Conservation (phyloP, 257 asterid genomes). For the Vinca minor region DNA sequence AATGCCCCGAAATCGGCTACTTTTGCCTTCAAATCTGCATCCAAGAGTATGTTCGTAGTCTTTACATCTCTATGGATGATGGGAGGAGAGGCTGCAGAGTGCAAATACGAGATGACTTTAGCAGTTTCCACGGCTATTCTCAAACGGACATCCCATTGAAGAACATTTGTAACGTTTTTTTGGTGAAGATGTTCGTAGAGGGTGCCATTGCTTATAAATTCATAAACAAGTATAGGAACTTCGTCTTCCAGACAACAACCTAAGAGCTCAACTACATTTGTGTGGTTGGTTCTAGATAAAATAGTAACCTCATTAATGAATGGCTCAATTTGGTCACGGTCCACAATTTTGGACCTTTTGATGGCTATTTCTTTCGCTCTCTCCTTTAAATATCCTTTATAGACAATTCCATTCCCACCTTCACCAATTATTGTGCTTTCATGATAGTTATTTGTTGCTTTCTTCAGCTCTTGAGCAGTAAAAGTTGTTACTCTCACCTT, state of each 20-base stretch:
- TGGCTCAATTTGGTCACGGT: not conserved
- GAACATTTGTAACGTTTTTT: not conserved
- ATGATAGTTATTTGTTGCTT: not conserved
- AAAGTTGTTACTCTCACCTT: not conserved
- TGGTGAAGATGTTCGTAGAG: not conserved
- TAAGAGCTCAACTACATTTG: not conserved
- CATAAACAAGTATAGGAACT: not conserved
- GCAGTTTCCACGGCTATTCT: slow-evolving; percentile 19
- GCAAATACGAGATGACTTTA: slow-evolving; percentile 25
- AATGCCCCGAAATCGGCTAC: not conserved
- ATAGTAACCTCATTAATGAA: not conserved
- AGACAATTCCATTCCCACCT: slow-evolving; percentile 17
- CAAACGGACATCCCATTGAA: not conserved
- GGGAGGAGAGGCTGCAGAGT: slow-evolving; percentile 28
- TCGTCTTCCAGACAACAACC: not conserved
- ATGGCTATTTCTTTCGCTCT: not conserved
- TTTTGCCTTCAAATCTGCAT: not conserved
- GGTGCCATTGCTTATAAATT: not conserved
- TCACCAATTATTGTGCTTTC: slow-evolving; percentile 9
- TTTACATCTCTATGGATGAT: slow-evolving; percentile 39
- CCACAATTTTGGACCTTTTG: not conserved
- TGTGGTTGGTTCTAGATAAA: not conserved
- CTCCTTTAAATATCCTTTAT: slow-evolving; percentile 12
- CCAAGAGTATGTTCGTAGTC: slow-evolving; percentile 23
- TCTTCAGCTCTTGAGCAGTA: not conserved